These are phyloP conservation scores for Tricholoma flavovirens DNA, from an alignment of 768 basidiomycete genomes.

Conservation along the genomic window DNA sequence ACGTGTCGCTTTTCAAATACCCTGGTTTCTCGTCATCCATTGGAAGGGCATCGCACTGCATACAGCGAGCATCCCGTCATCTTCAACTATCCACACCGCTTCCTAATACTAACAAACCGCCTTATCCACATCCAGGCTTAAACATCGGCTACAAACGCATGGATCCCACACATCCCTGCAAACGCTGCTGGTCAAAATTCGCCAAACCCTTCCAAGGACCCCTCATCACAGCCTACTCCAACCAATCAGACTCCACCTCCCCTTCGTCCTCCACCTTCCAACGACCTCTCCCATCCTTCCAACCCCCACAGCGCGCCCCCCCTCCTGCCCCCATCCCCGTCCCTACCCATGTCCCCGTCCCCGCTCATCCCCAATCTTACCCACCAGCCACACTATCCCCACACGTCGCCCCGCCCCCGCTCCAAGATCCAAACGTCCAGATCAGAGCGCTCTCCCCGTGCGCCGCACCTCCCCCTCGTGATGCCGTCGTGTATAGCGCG, in stretches of 20 bases:
- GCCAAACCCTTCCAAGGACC: conserved; percentile 56
- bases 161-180: conserved; percentile 54
- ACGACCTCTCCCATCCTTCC: conserved; percentile 29
- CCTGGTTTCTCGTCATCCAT: neutral
- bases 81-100: no score
- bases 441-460: neutral
- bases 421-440: neutral
- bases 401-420: neutral
- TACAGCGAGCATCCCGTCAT: no score
- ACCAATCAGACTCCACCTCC: conserved; percentile 27
- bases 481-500: conserved; percentile 17
- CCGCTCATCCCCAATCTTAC: neutral
- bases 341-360: no score
- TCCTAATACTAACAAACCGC: no score
- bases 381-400: neutral
- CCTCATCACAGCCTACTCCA: conserved; percentile 43
- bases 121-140: conserved; percentile 42
- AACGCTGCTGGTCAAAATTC: conserved; percentile 71
- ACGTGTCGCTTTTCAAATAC: neutral
- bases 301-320: conserved; percentile 19
- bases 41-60: no score
- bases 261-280: conserved; percentile 25
- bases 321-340: no score
- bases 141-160: conserved; percentile 71
- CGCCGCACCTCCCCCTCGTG: conserved; percentile 26